Base-by-base conservation (phyloP, 2,329 filamentous ascomycete genomes). In the Cyphellophora attinorum region DNA sequence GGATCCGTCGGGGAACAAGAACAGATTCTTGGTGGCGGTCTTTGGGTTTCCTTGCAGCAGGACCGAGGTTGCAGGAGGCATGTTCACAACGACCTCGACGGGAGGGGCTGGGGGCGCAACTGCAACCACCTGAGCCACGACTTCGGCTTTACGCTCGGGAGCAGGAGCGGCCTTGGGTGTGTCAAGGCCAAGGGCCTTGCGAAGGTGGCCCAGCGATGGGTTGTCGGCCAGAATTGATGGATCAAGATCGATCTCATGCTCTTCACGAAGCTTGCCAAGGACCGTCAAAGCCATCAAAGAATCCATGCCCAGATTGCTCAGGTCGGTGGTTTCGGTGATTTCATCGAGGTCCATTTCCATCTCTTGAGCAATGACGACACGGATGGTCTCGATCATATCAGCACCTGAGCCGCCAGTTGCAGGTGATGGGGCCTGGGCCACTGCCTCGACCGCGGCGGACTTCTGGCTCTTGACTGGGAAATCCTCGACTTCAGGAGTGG, bases 251-350 rank as follows among this genome's bases (percentile, higher is more conserved):
- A 64, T 45, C 15, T 59, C 60, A 14, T 62, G 36, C 10, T 54
- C 55, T 39, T 66, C 62, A 6, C 62, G 61, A 19, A 66, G 57
- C 33, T 56, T 59, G 28, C 61, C 61, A 11, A 65, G 55, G 5
- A 64, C 59, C 2, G 61, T 62, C 17, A 65, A 51, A 5, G 59
- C 60, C 53, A 66, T 61, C 15, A 65, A 47, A 3, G 62, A 65
- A 38, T 66, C 62, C 51, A 66, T 61, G 4, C 62, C 62, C 46
- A 65, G 53, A 34, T 60, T 57, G 14, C 50, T 54, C 27, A 66
- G 50, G 35, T 63, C 62, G 8, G 56, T 56, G 6, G 58, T 51
- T 16, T 51, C 56, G 6, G 54, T 48, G 16, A 66, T 53, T 27
- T 65, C 62, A 6, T 52, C 52, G 2, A 58, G 47, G 8, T 58